A percentile compares a stretch with the other conserved stretches of the same genome.
Evolutionary conservation across 352 stramenopile genomes (phyloP).

Genomic region (Phytopythium chamaehyphon): DNA sequence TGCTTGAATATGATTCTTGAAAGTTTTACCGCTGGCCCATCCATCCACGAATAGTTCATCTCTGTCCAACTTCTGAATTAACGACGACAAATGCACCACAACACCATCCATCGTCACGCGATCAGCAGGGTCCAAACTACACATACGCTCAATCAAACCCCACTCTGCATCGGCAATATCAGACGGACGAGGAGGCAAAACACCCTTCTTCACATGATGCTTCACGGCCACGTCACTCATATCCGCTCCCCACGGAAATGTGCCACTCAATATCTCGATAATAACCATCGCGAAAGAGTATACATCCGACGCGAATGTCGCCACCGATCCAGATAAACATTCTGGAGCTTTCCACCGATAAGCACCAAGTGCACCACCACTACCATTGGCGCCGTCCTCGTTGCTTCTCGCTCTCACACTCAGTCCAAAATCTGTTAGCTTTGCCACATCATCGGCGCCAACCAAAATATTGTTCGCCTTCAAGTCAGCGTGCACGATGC

Average conservation of each 20-base stretch:
- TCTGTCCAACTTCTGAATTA: neutral
- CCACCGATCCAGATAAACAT: slow-evolving; percentile 10
- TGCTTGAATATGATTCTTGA: neutral
- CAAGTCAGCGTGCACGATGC: slow-evolving; percentile 28
- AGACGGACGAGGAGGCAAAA: neutral
- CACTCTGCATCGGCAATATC: neutral
- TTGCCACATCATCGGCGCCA: slow-evolving; percentile 18
- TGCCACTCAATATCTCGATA: slow-evolving; percentile 2
- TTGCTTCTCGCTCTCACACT: slow-evolving; percentile 1
- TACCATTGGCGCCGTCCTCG: neutral
- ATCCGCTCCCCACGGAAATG: neutral
- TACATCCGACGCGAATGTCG: slow-evolving; percentile 5
- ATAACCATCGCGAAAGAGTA: slow-evolving; percentile 7
- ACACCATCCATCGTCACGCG: slow-evolving; percentile 4
- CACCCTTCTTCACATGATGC: neutral
- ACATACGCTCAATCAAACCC: slow-evolving; percentile 3
- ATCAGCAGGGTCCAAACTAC: slow-evolving; percentile 1
- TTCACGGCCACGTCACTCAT: neutral
- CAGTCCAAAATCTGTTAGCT: slow-evolving; percentile 30
- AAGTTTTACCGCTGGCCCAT: too few relatives aligned
- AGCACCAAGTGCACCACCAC: slow-evolving; percentile 12
- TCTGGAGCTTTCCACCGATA: slow-evolving; percentile 26
- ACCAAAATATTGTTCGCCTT: slow-evolving; percentile 41
- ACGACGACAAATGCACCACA: neutral
- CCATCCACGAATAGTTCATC: neutral